These are phyloP conservation scores for Colletotrichum destructivum DNA, from an alignment of 2,329 filamentous ascomycete species.

Conservation along the genomic window DNA sequence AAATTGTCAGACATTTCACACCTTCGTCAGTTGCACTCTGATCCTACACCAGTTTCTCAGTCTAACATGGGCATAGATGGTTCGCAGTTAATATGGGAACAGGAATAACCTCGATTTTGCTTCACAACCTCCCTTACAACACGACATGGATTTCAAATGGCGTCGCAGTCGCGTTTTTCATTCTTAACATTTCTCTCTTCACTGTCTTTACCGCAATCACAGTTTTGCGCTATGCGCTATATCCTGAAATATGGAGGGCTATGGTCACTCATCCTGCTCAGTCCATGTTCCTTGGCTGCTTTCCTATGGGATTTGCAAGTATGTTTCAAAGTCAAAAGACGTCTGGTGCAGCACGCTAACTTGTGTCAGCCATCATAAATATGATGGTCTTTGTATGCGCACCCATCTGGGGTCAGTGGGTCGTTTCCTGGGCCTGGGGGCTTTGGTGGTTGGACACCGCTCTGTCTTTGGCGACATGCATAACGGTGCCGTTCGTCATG, in stretches of 20 bases:
- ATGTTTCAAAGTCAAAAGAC: slow-evolving; percentile 36
- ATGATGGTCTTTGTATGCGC: slow-evolving; percentile 74
- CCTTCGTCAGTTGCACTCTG: slow-evolving; percentile 62
- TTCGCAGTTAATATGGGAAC: slow-evolving; percentile 77
- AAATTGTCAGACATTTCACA: slow-evolving; percentile 67
- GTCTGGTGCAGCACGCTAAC: slow-evolving; percentile 36
- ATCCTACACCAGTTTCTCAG: not conserved
- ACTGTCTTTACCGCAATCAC: slow-evolving; percentile 67
- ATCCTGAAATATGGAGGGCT: slow-evolving; percentile 75
- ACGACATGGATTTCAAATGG: slow-evolving; percentile 65
- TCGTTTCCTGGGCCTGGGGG: slow-evolving; percentile 68
- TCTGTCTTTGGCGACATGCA: slow-evolving; percentile 67
- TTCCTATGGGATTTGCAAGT: slow-evolving; percentile 78
- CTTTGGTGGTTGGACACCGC: slow-evolving; percentile 72
- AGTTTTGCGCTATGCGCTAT: slow-evolving; percentile 73
- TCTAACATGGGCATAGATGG: slow-evolving; percentile 58
- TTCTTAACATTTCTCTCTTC: slow-evolving; percentile 73
- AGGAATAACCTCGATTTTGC: slow-evolving; percentile 75
- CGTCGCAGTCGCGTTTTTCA: slow-evolving; percentile 67
- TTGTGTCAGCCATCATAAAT: slow-evolving; percentile 67
- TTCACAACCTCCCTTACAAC: slow-evolving; percentile 75
- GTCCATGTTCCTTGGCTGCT: slow-evolving; percentile 77
- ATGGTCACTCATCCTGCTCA: slow-evolving; percentile 79
- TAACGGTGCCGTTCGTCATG: slow-evolving; percentile 72
- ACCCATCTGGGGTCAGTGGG: slow-evolving; percentile 71